Conservation (phyloP, 495 filamentous ascomycete species). For the Aspergillus cavernicola region DNA sequence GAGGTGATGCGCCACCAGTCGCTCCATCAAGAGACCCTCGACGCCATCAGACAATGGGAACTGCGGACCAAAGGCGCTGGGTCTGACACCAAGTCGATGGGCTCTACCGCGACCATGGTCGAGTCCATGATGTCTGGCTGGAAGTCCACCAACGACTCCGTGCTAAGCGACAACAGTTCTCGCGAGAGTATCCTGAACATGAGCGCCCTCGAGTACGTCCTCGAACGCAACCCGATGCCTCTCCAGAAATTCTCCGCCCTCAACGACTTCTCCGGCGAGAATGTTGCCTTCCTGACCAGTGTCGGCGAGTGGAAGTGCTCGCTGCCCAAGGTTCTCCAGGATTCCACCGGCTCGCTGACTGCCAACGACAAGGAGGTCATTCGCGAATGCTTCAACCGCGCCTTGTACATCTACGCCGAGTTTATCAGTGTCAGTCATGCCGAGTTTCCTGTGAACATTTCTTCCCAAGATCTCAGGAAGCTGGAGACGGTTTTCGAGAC, state of each 20-base stretch:
- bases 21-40: slow-evolving; percentile 39
- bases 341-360: slow-evolving; percentile 13
- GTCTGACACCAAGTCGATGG: slow-evolving; percentile 27
- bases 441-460: slow-evolving; percentile 63
- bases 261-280: slow-evolving; percentile 64
- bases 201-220: slow-evolving; percentile 56
- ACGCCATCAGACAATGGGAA: slow-evolving; percentile 35
- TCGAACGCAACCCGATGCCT: slow-evolving; percentile 50
- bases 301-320: slow-evolving; percentile 52
- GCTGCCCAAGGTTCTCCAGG: slow-evolving; percentile 19
- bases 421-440: slow-evolving; percentile 54
- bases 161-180: slow-evolving; percentile 22
- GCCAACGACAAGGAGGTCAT: slow-evolving; percentile 26
- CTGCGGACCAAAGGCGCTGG: slow-evolving; percentile 22
- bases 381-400: slow-evolving; percentile 45
- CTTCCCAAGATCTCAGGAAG: slow-evolving; percentile 39
- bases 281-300: slow-evolving; percentile 60
- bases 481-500: slow-evolving; percentile 50
- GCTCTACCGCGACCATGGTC: slow-evolving; percentile 28
- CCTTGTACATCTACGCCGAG: slow-evolving; percentile 54
- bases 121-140: slow-evolving; percentile 33
- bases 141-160: slow-evolving; percentile 30
- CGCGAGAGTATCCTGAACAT: slow-evolving; percentile 50
- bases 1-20: slow-evolving; percentile 49
- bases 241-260: slow-evolving; percentile 59